Evolutionary conservation across 2,329 filamentous ascomycete genomes (phyloP).

Genomic region (Venturia pyrina): DNA sequence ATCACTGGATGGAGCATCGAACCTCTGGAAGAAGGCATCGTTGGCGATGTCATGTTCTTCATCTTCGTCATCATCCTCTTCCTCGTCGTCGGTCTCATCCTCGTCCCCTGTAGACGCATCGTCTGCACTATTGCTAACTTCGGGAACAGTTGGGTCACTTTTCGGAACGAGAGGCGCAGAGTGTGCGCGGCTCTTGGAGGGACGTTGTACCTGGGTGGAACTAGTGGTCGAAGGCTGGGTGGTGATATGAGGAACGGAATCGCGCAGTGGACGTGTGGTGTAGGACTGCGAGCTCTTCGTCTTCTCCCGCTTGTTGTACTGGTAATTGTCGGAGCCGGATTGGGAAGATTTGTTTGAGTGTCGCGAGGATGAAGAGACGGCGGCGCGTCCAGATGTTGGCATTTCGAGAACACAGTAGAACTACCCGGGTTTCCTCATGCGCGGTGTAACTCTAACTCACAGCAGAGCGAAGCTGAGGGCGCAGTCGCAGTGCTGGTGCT

Average conservation of each 20-base stretch:
- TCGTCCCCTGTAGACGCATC: conserved; percentile 50
- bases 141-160: conserved; percentile 16
- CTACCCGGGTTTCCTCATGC: not conserved
- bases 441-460: not conserved
- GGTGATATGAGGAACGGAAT: not conserved
- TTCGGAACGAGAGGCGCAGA: conserved; percentile 27
- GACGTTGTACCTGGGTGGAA: conserved; percentile 16
- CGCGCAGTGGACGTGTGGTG: conserved; percentile 15
- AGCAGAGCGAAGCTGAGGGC: not conserved
- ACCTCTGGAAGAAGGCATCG: conserved; percentile 33
- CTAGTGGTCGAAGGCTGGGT: not conserved
- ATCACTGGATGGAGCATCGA: conserved; percentile 21
- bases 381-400: conserved; percentile 10
- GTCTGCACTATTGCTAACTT: conserved; percentile 16
- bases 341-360: not conserved
- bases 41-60: conserved; percentile 18
- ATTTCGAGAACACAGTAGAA: not conserved
- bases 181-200: conserved; percentile 26
- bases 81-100: conserved; percentile 19
- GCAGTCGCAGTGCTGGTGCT: not conserved
- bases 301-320: conserved; percentile 17
- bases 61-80: conserved; percentile 26
- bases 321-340: not conserved
- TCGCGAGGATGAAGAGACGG: conserved; percentile 7
- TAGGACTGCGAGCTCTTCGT: conserved; percentile 20